A percentile compares a stretch with the other conserved stretches of the same genome.
phyloP scores from a whole-genome alignment of 1,284 basidiomycete genomes.

The Exsudoporus floridanus region DNA sequence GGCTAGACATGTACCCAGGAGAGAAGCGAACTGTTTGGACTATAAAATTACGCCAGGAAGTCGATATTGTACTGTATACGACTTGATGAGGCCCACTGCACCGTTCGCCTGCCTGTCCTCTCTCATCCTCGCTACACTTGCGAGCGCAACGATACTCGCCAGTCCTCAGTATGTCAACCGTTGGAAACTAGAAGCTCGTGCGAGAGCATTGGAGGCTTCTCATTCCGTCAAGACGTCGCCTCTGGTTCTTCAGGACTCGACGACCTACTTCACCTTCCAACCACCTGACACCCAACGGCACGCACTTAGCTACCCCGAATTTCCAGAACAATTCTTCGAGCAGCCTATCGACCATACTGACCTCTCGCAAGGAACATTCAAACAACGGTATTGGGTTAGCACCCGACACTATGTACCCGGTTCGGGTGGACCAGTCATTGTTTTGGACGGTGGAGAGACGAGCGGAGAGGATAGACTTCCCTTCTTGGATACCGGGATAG shows the following conservation, averaged over 20 bases:
- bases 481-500: conserved; percentile 81
- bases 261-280: neutral
- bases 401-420: conserved; percentile 77
- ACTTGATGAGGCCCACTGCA: conserved; percentile 18
- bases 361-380: conserved; percentile 52
- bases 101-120: conserved; percentile 13
- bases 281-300: neutral
- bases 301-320: conserved; percentile 36
- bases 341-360: conserved; percentile 86
- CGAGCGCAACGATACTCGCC: conserved; percentile 12
- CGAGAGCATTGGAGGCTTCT: conserved; percentile 11
- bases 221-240: conserved; percentile 7
- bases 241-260: conserved; percentile 27
- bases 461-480: conserved; percentile 68
- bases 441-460: conserved; percentile 85
- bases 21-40: neutral
- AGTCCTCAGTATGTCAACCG: conserved; percentile 44
- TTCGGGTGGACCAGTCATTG: conserved; percentile 72
- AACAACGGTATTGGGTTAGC: conserved; percentile 87
- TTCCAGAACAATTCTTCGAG: conserved; percentile 66
- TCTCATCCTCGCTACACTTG: conserved; percentile 11
- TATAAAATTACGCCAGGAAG: neutral
- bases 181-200: conserved; percentile 39
- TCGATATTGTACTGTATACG: too few species aligned
- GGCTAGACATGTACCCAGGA: too few species aligned